phyloP scores from a whole-genome alignment of 768 basidiomycete species.

The Suillus fuscotomentosus region DNA sequence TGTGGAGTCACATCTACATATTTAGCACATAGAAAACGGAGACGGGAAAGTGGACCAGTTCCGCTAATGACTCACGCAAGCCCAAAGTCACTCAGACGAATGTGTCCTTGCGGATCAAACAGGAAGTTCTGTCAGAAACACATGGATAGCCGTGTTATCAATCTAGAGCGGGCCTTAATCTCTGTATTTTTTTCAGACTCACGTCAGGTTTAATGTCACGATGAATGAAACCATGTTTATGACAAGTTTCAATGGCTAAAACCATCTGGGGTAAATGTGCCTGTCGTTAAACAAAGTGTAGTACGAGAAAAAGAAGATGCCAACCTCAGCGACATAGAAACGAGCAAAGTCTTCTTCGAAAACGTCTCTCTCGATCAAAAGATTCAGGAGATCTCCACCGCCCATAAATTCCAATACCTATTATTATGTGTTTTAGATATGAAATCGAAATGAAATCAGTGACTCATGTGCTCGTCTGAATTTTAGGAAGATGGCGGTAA shows the following conservation, averaged over 20 bases:
- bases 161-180: constrained; percentile 26
- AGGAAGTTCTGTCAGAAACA: constrained; percentile 77
- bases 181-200: constrained; percentile 31
- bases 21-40: constrained; percentile 16
- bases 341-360: constrained; percentile 90
- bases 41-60: constrained; percentile 14
- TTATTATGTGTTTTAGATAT: constrained; percentile 28
- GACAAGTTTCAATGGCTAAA: constrained; percentile 89
- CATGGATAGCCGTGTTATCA: constrained; percentile 23
- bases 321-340: constrained; percentile 93
- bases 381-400: constrained; percentile 93
- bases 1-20: constrained; percentile 31
- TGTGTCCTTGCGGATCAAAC: constrained; percentile 90
- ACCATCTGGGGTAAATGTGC: constrained; percentile 68
- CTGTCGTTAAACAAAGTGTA: constrained; percentile 17
- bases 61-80: constrained; percentile 69
- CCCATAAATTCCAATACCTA: constrained; percentile 95
- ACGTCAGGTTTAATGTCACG: constrained; percentile 97
- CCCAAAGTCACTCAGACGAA: constrained; percentile 94
- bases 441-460: constrained; percentile 60
- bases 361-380: constrained; percentile 88
- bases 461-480: constrained; percentile 26
- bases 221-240: constrained; percentile 95
- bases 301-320: constrained; percentile 19
- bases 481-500: constrained; percentile 15